phyloP scores from a whole-genome alignment of 2,329 filamentous ascomycete genomes.

The Paecilomyces sp. region DNA sequence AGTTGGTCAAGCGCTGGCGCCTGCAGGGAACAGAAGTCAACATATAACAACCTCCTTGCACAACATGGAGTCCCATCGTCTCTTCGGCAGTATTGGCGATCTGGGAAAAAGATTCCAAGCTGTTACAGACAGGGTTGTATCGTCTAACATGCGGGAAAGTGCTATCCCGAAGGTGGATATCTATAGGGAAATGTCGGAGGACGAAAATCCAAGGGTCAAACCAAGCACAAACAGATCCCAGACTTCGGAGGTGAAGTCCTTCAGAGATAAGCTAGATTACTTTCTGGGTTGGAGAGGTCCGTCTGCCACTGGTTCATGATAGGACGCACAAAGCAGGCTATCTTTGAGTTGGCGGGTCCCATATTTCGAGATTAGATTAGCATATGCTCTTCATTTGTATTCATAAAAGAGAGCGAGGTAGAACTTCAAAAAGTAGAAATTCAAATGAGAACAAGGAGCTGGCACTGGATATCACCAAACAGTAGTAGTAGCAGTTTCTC shows the following conservation, averaged over 20 bases:
- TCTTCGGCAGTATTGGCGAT: background rate
- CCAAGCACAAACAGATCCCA: background rate
- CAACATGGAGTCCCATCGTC: background rate
- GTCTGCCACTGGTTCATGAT: background rate
- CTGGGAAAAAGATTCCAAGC: background rate
- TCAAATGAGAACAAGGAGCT: background rate
- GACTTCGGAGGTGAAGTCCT: background rate
- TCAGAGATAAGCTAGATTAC: conserved; percentile 25
- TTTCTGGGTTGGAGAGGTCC: conserved; percentile 26
- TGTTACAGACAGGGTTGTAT: background rate
- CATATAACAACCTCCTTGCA: background rate
- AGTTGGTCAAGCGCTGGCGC: background rate
- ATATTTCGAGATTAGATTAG: too few relatives aligned
- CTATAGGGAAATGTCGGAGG: background rate
- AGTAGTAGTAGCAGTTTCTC: background rate
- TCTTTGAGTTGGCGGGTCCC: background rate
- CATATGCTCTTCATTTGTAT: too few relatives aligned
- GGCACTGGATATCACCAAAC: background rate
- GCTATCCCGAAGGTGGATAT: background rate
- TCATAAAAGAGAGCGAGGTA: too few relatives aligned
- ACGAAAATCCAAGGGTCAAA: background rate
- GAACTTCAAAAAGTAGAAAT: background rate
- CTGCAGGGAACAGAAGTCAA: background rate
- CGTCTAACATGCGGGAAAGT: background rate
- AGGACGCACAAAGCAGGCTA: background rate